Conservation (phyloP, 331 rosid genomes). For the Quercus lobata region DNA sequence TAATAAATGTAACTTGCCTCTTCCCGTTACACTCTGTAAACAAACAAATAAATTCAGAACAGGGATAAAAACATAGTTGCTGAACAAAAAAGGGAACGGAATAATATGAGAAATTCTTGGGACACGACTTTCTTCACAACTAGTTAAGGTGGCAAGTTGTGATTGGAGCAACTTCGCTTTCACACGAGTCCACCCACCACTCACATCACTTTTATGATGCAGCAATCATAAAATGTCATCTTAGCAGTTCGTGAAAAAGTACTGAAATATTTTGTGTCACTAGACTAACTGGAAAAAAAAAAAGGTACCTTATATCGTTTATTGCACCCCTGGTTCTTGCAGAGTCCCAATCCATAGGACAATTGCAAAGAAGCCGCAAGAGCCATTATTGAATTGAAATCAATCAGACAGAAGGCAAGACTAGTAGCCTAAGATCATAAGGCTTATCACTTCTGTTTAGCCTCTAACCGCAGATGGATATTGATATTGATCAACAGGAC, state of each 20-base stretch:
- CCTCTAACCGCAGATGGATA: conserved; percentile 20
- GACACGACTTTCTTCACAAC: too few species aligned
- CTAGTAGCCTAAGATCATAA: conserved; percentile 23
- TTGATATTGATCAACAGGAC: conserved; percentile 10
- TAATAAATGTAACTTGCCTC: conserved; percentile 33
- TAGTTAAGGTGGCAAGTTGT: too few species aligned
- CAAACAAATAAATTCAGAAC: conserved; percentile 18
- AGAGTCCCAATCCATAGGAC: conserved; percentile 66
- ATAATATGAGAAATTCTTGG: too few species aligned
- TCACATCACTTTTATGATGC: too few species aligned
- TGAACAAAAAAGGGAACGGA: not conserved
- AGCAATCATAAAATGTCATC: too few species aligned
- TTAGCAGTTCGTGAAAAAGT: too few species aligned
- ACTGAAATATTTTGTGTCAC: too few species aligned
- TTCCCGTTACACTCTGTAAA: conserved; percentile 44
- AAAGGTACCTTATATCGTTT: conserved; percentile 45
- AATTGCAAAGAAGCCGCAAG: conserved; percentile 78
- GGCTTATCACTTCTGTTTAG: not conserved
- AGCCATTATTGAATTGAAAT: conserved; percentile 52
- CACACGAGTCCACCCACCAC: too few species aligned
- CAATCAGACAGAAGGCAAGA: conserved; percentile 23
- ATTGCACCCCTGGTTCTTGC: conserved; percentile 49
- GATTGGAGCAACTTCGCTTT: too few species aligned
- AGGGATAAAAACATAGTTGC: conserved; percentile 8
- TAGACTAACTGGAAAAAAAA: not conserved